Base-by-base conservation (phyloP, 2,329 filamentous ascomycete genomes). In the Fusarium subtropicale region DNA sequence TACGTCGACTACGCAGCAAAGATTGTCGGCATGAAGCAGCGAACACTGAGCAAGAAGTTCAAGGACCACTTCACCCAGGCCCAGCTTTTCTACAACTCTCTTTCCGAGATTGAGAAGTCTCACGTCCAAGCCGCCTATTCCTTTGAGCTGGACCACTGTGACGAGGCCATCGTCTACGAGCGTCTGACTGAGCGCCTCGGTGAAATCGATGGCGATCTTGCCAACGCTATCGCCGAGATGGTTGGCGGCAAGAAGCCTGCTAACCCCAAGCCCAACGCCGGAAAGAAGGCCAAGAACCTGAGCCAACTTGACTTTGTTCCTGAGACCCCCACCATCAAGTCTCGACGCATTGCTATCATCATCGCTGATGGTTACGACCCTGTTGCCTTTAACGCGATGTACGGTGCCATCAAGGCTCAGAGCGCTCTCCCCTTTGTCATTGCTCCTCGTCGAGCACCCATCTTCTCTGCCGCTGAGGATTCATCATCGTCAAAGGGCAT, bases 121-220 rank as follows among this genome's bases (percentile, higher is more conserved):
- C 90, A 92, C 74, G 74, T 93, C 20, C 83, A 91, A 77, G 90
- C 92, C 71, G 91, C 90, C 0, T 86, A 93, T 51, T 88, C 90
- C 2, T 93, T 93, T 75, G 91, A 93, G 79, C 82, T 96, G 2
- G 91, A 94, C 74, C 92, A 95, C 78, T 96, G 92, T 76, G 91
- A 95, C 24, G 92, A 96, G 42, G 87, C 90, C 0, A 78, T 91
- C 12, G 92, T 96, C 0, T 95, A 94, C 77, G 86, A 90, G 66
- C 87, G 90, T 30, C 85, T 94, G 78, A 87, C 87, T 1, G 79
- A 88, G 66, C 87, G 92, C 2, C 82, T 96, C 0, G 83, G 87
- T 2, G 91, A 94, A 38, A 93, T 96, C 54, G 90, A 94, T 60
- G 81, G 93, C 0, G 83, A 81, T 0, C 87, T 96, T 1, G 91